These are phyloP conservation scores for Yueomyces sinensis DNA, from an alignment of 805 yeast species.

Conservation along the genomic window DNA sequence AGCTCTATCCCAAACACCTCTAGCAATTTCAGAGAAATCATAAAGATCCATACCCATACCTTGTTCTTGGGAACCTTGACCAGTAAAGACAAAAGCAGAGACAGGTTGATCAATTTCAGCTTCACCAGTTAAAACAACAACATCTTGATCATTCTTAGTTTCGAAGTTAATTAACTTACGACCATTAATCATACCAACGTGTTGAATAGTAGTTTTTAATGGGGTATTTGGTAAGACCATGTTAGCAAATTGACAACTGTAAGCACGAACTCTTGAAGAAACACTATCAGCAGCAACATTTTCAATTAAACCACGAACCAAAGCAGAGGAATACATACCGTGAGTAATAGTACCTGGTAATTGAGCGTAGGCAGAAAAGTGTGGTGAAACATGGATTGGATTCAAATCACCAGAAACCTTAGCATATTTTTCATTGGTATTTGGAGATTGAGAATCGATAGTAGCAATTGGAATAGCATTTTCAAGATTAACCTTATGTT, in stretches of 20 bases:
- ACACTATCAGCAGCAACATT: conserved; percentile 98
- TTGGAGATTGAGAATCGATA: conserved; percentile 62
- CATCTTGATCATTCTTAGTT: conserved; percentile 73
- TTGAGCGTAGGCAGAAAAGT: conserved; percentile 83
- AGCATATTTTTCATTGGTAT: conserved; percentile 92
- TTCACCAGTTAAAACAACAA: conserved; percentile 77
- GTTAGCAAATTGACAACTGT: conserved; percentile 79
- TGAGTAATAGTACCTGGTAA: conserved; percentile 97
- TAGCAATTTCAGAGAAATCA: conserved; percentile 80
- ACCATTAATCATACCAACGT: conserved; percentile 98
- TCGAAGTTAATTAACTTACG: conserved; percentile 92
- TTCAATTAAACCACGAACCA: conserved; percentile 90
- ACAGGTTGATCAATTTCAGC: conserved; percentile 99
- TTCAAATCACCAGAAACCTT: conserved; percentile 96
- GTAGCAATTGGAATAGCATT: conserved; percentile 76
- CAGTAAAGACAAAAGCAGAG: conserved; percentile 94
- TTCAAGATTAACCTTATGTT: conserved; percentile 86
- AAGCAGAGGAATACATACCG: conserved; percentile 97
- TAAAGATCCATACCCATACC: conserved; percentile 99
- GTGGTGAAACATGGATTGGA: conserved; percentile 95
- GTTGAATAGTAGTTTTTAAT: conserved; percentile 78
- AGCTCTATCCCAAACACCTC: conserved; percentile 95
- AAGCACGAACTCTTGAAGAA: conserved; percentile 91
- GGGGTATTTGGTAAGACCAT: conserved; percentile 96
- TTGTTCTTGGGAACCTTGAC: conserved; percentile 99